phyloP scores from a whole-genome alignment of 2,329 filamentous ascomycete genomes.

The Plenodomus biglobosus region DNA sequence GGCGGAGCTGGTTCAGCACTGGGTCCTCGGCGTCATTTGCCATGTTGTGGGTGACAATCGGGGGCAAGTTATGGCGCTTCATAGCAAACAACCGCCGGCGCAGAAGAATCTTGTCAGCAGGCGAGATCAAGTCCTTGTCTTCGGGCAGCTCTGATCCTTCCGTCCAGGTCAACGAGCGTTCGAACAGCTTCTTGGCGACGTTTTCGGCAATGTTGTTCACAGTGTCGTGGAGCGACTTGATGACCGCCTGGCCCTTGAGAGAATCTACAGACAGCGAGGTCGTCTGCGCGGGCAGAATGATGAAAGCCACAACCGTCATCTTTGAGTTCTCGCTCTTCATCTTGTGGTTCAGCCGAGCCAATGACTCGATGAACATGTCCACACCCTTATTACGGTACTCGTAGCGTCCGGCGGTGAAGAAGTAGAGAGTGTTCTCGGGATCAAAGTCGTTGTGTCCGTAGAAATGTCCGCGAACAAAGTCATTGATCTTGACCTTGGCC shows the following conservation, averaged over 20 bases:
- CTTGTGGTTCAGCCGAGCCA: slow-evolving; percentile 90
- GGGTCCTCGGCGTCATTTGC: slow-evolving; percentile 90
- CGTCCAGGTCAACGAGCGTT: slow-evolving; percentile 91
- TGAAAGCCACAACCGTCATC: slow-evolving; percentile 93
- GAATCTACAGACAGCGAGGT: slow-evolving; percentile 93
- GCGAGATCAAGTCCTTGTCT: slow-evolving; percentile 92
- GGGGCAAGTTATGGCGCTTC: slow-evolving; percentile 87
- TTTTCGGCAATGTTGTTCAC: slow-evolving; percentile 89
- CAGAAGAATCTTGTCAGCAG: slow-evolving; percentile 88
- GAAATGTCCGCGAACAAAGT: slow-evolving; percentile 97
- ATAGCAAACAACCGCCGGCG: slow-evolving; percentile 92
- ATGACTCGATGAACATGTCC: slow-evolving; percentile 98
- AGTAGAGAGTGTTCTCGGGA: slow-evolving; percentile 92
- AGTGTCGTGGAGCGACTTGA: slow-evolving; percentile 93
- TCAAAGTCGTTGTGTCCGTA: slow-evolving; percentile 98
- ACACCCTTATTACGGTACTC: slow-evolving; percentile 99
- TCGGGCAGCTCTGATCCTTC: slow-evolving; percentile 92
- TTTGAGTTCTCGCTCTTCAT: slow-evolving; percentile 84
- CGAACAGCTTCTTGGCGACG: slow-evolving; percentile 91
- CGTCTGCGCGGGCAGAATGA: slow-evolving; percentile 98
- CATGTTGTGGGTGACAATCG: slow-evolving; percentile 99
- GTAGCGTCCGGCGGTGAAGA: slow-evolving; percentile 96
- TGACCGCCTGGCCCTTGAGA: slow-evolving; percentile 92
- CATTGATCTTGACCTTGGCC: slow-evolving; percentile 96
- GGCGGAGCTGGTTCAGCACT: slow-evolving; percentile 90